Percentiles rank a stretch among this genome's conserved stretches.
phyloP scores from a whole-genome alignment of 2,329 filamentous ascomycete species.

The Leptographium wingfieldii region DNA sequence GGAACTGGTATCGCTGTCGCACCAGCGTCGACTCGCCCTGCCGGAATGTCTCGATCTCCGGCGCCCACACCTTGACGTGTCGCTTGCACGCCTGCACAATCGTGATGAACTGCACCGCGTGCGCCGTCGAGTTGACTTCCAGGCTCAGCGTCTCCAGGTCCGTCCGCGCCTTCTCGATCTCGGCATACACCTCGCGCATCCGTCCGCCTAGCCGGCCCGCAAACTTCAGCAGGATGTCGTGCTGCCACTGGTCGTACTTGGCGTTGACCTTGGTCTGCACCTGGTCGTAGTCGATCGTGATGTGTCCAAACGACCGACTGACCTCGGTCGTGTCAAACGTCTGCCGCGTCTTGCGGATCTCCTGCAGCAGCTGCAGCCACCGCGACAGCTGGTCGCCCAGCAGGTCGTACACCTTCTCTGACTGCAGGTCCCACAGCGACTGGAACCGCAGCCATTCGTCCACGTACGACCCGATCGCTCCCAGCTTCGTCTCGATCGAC shows the following conservation, averaged over 20 bases:
- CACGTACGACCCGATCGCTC: slow-evolving; percentile 71
- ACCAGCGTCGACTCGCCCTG: slow-evolving; percentile 88
- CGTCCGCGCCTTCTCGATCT: slow-evolving; percentile 79
- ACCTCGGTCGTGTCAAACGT: slow-evolving; percentile 98
- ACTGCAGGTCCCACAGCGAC: slow-evolving; percentile 93
- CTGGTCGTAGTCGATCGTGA: slow-evolving; percentile 95
- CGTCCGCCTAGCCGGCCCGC: slow-evolving; percentile 75
- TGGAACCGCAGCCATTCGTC: slow-evolving; percentile 99
- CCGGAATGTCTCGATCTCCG: slow-evolving; percentile 89
- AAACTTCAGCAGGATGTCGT: slow-evolving; percentile 91
- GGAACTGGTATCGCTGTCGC: slow-evolving; percentile 87
- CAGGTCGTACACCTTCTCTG: slow-evolving; percentile 86
- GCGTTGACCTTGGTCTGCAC: slow-evolving; percentile 97
- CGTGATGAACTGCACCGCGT: slow-evolving; percentile 96
- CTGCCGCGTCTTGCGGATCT: slow-evolving; percentile 86
- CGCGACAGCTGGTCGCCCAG: slow-evolving; percentile 82
- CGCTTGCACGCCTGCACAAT: slow-evolving; percentile 93
- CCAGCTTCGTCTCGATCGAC: slow-evolving; percentile 71
- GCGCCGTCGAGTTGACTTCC: slow-evolving; percentile 87
- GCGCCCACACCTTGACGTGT: slow-evolving; percentile 86
- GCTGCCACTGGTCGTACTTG: slow-evolving; percentile 99
- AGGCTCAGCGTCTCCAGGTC: slow-evolving; percentile 87
- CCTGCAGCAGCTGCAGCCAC: slow-evolving; percentile 92
- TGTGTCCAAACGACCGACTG: slow-evolving; percentile 81
- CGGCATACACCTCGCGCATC: slow-evolving; percentile 84